These are phyloP conservation scores for Jackrogersella multiformis DNA, from an alignment of 495 filamentous ascomycete genomes.

Conservation along the genomic window DNA sequence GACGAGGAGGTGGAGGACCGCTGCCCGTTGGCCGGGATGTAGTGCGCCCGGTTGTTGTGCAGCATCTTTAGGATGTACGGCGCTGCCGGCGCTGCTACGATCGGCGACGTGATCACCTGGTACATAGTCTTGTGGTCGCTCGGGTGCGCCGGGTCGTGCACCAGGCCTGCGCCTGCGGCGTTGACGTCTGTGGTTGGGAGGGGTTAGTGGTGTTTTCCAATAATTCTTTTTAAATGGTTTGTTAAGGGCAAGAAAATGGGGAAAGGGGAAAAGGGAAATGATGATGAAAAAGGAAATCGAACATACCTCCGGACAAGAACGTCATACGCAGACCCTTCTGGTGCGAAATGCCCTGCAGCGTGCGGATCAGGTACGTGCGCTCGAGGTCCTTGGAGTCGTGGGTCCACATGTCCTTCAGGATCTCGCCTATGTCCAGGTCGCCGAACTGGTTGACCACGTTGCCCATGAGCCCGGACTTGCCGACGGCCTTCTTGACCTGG, in stretches of 20 bases:
- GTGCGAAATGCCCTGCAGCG: conserved; percentile 90
- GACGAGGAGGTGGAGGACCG: too few species aligned
- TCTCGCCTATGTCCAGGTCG: conserved; percentile 94
- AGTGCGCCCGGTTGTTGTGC: conserved; percentile 89
- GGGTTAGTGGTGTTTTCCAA: not conserved
- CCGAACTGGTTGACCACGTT: conserved; percentile 94
- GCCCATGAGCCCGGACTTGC: conserved; percentile 94
- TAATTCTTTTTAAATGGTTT: conserved; percentile 14
- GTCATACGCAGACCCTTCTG: conserved; percentile 96
- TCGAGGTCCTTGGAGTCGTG: conserved; percentile 98
- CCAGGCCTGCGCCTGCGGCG: conserved; percentile 88
- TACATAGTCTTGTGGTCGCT: conserved; percentile 99
- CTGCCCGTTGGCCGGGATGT: conserved; percentile 90
- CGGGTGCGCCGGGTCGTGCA: conserved; percentile 92
- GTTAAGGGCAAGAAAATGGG: not conserved
- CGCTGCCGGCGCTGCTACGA: conserved; percentile 87
- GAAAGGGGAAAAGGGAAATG: not conserved
- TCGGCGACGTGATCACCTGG: conserved; percentile 89
- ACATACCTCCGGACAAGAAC: conserved; percentile 83
- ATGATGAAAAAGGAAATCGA: not conserved
- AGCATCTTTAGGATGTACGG: conserved; percentile 90
- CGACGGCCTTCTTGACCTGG: conserved; percentile 93
- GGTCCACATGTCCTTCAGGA: conserved; percentile 95
- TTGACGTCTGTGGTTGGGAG: conserved; percentile 75
- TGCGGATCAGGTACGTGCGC: conserved; percentile 94